A percentile compares a stretch with the other conserved stretches of the same genome.
Conservation (phyloP, 108 stramenopile species). For the Stephanodiscus triporus region DNA sequence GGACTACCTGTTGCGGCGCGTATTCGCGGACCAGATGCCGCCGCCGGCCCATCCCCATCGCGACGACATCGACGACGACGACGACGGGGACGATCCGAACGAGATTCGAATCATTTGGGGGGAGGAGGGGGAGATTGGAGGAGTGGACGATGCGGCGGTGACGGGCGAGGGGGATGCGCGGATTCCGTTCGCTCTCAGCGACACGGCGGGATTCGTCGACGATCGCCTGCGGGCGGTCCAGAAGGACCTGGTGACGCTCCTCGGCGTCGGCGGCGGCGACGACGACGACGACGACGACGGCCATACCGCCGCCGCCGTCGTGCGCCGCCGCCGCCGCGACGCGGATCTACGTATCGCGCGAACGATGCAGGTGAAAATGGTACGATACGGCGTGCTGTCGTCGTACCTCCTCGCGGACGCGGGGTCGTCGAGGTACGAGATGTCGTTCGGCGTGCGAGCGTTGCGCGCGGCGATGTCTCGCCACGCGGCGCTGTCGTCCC, state of each 20-base stretch:
- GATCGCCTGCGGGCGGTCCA: conserved; percentile 59
- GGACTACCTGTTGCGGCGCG: conserved; percentile 32
- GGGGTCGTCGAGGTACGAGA: conserved; percentile 42
- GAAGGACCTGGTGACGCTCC: conserved; percentile 47
- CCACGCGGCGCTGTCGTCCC: background rate
- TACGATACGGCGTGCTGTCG: conserved; percentile 44
- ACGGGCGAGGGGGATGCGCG: background rate
- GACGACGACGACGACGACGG: background rate
- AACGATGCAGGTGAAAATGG: conserved; percentile 47
- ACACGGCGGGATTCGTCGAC: conserved; percentile 51
- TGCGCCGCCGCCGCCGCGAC: too few relatives aligned
- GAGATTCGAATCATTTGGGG: conserved; percentile 26
- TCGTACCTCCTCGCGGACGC: conserved; percentile 41
- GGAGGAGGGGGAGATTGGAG: background rate
- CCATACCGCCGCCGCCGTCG: background rate
- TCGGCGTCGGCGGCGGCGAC: background rate
- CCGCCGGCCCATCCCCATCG: background rate
- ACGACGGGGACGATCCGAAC: conserved; percentile 17
- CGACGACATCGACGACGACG: background rate
- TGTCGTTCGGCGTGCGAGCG: conserved; percentile 40
- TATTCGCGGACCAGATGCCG: conserved; percentile 35
- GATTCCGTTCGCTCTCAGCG: conserved; percentile 34
- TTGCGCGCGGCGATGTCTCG: conserved; percentile 40
- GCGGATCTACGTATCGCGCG: conserved; percentile 8
- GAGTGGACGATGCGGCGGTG: background rate